Evolutionary conservation across 2,329 filamentous ascomycete species (phyloP), one percentile per base, ranked within the genome.

Genomic region (Neoarthrinium moseri): DNA sequence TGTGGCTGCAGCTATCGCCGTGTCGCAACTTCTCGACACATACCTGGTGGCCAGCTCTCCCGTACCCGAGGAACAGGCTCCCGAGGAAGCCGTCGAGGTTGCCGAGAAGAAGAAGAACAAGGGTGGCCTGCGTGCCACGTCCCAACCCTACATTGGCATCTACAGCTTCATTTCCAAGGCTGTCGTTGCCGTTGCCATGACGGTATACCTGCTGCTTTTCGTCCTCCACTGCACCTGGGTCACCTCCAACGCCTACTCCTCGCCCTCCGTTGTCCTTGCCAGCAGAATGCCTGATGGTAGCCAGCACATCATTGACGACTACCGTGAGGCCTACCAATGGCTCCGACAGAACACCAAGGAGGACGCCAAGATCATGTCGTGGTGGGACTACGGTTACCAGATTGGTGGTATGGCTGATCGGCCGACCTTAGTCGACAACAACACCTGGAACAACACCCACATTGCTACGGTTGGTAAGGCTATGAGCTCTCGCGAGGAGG

Each of bases 361-460:
- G 56, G 89, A 96, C 59, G 91, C 95, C 63, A 99, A 97, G 80
- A 87, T 99, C 65, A 97, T 97, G 92, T 94, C 91, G 2, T 99
- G 94, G 94, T 99, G 94, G 94, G 94, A 99, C 67, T 99, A 99
- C 62, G 94, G 94, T 55, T 99, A 99, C 74, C 94, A 99, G 73
- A 99, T 99, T 68, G 94, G 94, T 73, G 94, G 94, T 56, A 99
- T 99, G 94, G 94, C 94, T 40, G 94, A 99, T 68, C 83, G 94
- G 45, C 94, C 94, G 26, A 99, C 94, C 1, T 78, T 99, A 26
- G 94, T 99, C 26, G 94, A 99, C 76, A 99, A 99, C 78, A 99
- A 99, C 74, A 99, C 94, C 2, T 99, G 94, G 94, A 99, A 99
- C 78, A 99, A 99, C 75, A 99, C 94, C 6, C 94, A 99, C 68